A percentile compares a stretch with the other conserved stretches of the same genome.
These are phyloP conservation scores for Neonectria faginata DNA, from an alignment of 2,329 filamentous ascomycete genomes.

Conservation along the genomic window DNA sequence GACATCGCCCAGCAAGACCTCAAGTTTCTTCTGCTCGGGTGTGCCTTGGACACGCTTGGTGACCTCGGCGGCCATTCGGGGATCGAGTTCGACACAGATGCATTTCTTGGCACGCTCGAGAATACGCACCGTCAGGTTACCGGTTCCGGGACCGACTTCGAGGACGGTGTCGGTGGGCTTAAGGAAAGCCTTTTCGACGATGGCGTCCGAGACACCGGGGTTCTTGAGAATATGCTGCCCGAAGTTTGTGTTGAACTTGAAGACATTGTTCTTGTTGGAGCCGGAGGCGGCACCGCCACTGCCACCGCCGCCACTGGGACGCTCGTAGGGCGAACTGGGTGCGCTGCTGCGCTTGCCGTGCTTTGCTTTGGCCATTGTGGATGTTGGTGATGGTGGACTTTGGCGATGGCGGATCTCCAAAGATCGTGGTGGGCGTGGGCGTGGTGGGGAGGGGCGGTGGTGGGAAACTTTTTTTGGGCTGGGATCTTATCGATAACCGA, in stretches of 20 bases:
- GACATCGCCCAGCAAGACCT: constrained; percentile 86
- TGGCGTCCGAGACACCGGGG: constrained; percentile 83
- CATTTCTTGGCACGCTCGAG: constrained; percentile 85
- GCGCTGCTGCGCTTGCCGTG: constrained; percentile 64
- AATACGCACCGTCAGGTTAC: constrained; percentile 90
- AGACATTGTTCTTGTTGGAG: constrained; percentile 79
- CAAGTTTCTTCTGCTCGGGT: constrained; percentile 83
- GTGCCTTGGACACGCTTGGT: constrained; percentile 94
- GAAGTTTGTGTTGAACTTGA: constrained; percentile 95
- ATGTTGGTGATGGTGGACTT: constrained; percentile 20
- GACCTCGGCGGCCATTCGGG: constrained; percentile 94
- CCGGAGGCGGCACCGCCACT: constrained; percentile 29
- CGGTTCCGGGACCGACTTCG: constrained; percentile 91
- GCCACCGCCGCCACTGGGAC: constrained; percentile 42
- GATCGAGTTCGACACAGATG: constrained; percentile 92
- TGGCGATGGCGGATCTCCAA: constrained; percentile 23
- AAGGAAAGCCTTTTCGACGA: constrained; percentile 78
- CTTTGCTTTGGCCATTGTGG: constrained; percentile 65
- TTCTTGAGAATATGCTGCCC: constrained; percentile 94
- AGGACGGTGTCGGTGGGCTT: constrained; percentile 93
- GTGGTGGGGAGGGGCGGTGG: constrained; percentile 37
- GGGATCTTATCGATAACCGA: constrained; percentile 38
- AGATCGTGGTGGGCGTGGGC: constrained; percentile 27
- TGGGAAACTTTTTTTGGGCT: constrained; percentile 44
- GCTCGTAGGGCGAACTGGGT: constrained; percentile 57